Base-by-base conservation (phyloP, 345 rosid species). In the Aurinia saxatilis region DNA sequence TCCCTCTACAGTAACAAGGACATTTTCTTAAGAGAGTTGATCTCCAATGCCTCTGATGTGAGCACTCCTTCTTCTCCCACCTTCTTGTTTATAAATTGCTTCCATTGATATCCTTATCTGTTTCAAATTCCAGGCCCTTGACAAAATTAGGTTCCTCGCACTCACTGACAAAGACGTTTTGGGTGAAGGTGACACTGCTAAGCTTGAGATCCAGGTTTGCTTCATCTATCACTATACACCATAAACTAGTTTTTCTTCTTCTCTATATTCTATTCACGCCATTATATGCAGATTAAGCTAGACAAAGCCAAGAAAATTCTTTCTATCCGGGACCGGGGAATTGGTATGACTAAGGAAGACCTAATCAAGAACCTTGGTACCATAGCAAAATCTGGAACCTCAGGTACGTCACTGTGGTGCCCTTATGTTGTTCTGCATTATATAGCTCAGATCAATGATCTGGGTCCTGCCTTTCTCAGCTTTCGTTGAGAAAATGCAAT, bases 331-430 rank as follows among this genome's bases (percentile, higher is more conserved):
- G 99, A 93, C 70, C 76, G 88, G 73, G 99, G 99, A 64, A 87
- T 93, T 9, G 99, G 99, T 36, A 93, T 93, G 99, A 93, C 96
- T 16, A 93, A 93, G 77, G 97, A 93, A 74, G 99, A 93, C 74
- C 69, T 93, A 53, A 78, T 93, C 70, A 93, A 93, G 92, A 78
- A 93, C 79, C 81, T 93, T 83, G 99, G 99, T 67, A 93, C 99
- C 17, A 93, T 90, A 31, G 99, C 99, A 4, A 93, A 93, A 63
- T 90, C 99, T 44, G 99, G 99, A 74, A 90, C 99, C n/a, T 93
- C 99, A 74, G 99, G 99, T 90, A 68, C 14, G 60, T 59, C 4
- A 21, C 55, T 25, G 29, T 3, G 23, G 37, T 9, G 35, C n/a
- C 54, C 15, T 7, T 47, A 34, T 3, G 6, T 44, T 60, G 8